These are phyloP conservation scores for Xylaria venustula DNA, from an alignment of 495 filamentous ascomycete species.

Conservation along the genomic window DNA sequence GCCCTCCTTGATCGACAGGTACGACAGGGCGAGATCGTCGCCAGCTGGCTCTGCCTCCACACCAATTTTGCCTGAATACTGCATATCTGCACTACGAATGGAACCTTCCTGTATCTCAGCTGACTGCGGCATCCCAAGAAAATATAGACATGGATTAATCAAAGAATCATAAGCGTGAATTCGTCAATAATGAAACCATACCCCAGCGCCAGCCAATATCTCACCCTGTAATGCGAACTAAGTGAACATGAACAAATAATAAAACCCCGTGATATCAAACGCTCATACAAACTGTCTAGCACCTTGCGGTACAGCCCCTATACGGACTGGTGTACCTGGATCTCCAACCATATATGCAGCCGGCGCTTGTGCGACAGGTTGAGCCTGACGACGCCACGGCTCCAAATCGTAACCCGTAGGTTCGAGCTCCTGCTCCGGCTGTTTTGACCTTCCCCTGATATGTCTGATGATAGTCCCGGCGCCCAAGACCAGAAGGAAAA, in stretches of 20 bases:
- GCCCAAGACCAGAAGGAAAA: conserved; percentile 24
- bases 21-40: conserved; percentile 1
- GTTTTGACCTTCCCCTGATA: conserved; percentile 17
- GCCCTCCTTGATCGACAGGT: conserved; percentile 3
- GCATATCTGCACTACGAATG: not conserved
- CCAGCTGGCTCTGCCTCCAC: not conserved
- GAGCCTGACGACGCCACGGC: conserved; percentile 21
- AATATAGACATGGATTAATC: no score
- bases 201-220: not conserved
- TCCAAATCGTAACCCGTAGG: conserved; percentile 23
- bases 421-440: not conserved
- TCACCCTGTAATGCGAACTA: not conserved
- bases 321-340: not conserved
- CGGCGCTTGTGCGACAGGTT: not conserved
- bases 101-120: not conserved
- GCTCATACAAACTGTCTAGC: not conserved
- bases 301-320: not conserved
- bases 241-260: not conserved
- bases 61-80: conserved; percentile 13
- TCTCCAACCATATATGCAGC: not conserved
- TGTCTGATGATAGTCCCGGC: conserved; percentile 20
- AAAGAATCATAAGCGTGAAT: no score
- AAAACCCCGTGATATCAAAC: not conserved
- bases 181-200: not conserved
- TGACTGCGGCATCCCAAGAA: not conserved